Percentiles rank a stretch among this genome's conserved stretches.
phyloP scores from a whole-genome alignment of 441 rosid species.

The Aleurites moluccanus region DNA sequence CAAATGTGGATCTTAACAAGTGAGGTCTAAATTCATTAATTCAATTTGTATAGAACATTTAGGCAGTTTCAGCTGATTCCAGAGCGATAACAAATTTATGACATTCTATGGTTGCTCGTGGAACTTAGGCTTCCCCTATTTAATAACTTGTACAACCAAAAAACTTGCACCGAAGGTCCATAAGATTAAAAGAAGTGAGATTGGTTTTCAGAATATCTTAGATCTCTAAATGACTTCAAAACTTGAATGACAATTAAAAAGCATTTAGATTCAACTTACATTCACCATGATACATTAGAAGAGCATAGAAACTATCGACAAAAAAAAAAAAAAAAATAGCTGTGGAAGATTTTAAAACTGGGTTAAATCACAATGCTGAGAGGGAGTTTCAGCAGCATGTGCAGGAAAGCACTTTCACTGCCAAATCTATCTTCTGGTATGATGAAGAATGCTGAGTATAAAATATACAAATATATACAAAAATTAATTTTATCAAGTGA shows the following conservation, averaged over 20 bases:
- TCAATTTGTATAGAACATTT: background rate
- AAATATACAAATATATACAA: background rate
- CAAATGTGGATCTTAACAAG: background rate
- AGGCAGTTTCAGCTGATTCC: background rate
- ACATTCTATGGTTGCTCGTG: background rate
- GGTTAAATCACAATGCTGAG: background rate
- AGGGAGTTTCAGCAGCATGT: background rate
- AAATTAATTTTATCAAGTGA: background rate
- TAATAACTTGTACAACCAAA: background rate
- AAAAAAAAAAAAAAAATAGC: background rate
- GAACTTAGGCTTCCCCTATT: background rate
- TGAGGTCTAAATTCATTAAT: background rate
- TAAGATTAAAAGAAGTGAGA: background rate
- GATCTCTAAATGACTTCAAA: background rate
- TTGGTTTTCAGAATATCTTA: background rate
- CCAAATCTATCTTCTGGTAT: background rate
- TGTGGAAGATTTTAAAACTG: background rate
- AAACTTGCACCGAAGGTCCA: background rate
- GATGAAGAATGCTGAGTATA: background rate
- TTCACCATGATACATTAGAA: background rate
- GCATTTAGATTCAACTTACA: background rate
- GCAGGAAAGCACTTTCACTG: background rate
- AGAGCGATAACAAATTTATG: background rate
- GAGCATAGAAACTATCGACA: background rate
- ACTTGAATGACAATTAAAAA: background rate